Evolutionary conservation across 371 early-diverging fungal species (phyloP).

Genomic region (Mucor mucedo): DNA sequence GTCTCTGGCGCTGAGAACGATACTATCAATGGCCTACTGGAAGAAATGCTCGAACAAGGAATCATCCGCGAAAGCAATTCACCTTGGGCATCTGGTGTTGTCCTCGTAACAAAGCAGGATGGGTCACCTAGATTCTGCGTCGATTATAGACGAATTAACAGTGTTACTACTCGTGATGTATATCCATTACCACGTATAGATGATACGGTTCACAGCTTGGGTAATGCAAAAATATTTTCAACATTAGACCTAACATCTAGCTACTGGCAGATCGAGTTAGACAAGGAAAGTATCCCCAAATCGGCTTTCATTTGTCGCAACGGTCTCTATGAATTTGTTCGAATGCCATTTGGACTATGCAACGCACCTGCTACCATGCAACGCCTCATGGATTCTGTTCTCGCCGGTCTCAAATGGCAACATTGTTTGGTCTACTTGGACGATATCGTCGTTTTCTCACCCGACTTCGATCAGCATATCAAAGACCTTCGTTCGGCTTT

Average conservation of each 20-base stretch:
- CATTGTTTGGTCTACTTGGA: slow-evolving; percentile 6
- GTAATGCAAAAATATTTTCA: slow-evolving; percentile 32
- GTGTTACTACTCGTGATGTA: slow-evolving; percentile 32
- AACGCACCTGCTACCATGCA: slow-evolving; percentile 45
- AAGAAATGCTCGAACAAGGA: slow-evolving; percentile 28
- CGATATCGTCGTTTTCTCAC: slow-evolving; percentile 11
- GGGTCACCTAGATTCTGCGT: slow-evolving; percentile 19
- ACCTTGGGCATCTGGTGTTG: slow-evolving; percentile 43
- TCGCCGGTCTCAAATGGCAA: slow-evolving; percentile 28
- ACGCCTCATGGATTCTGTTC: slow-evolving; percentile 40
- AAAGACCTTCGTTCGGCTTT: slow-evolving; percentile 25
- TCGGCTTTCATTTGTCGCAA: slow-evolving; percentile 29
- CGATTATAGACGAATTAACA: slow-evolving; percentile 34
- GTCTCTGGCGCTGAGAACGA: slow-evolving; percentile 14
- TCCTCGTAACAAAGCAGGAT: slow-evolving; percentile 38
- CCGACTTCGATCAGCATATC: slow-evolving; percentile 8
- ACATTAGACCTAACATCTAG: slow-evolving; percentile 10
- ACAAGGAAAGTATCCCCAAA: slow-evolving; percentile 17
- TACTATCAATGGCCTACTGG: slow-evolving; percentile 21
- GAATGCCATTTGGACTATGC: too few relatives aligned
- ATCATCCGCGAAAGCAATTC: too few relatives aligned
- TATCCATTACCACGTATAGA: slow-evolving; percentile 38
- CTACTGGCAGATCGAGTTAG: slow-evolving; percentile 18
- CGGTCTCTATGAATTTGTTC: too few relatives aligned
- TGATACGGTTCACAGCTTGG: slow-evolving; percentile 30